phyloP scores from a whole-genome alignment of 2,329 filamentous ascomycete species.

The Alternaria burnsii region DNA sequence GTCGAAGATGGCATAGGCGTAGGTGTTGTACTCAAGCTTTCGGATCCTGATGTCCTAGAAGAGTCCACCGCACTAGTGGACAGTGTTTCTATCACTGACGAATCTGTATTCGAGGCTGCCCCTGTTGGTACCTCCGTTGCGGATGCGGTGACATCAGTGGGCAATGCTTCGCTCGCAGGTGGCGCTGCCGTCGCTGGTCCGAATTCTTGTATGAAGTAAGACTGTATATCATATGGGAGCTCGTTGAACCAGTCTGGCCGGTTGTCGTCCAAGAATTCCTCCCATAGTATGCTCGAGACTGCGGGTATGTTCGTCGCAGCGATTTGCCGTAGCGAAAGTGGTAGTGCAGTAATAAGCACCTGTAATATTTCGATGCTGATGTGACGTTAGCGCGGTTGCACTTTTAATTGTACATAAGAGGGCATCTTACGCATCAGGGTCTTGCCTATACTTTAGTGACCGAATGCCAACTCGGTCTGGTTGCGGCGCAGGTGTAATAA shows the following conservation, averaged over 20 bases:
- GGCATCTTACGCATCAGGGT: conserved; percentile 43
- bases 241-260: conserved; percentile 46
- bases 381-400: conserved; percentile 14
- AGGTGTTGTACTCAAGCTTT: conserved; percentile 1
- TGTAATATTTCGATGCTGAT: conserved; percentile 44
- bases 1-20: conserved; percentile 7
- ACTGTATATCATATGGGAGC: conserved; percentile 45
- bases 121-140: conserved; percentile 6
- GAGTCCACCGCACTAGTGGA: conserved; percentile 13
- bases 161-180: conserved; percentile 12
- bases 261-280: conserved; percentile 45
- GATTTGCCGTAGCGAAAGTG: conserved; percentile 44
- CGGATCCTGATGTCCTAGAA: conserved; percentile 2
- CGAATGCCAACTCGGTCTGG: conserved; percentile 15
- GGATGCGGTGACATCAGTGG: conserved; percentile 12
- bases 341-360: conserved; percentile 47
- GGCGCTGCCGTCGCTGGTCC: conserved; percentile 42
- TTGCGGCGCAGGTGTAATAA: conserved; percentile 42
- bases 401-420: background rate
- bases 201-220: conserved; percentile 45
- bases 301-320: conserved; percentile 49
- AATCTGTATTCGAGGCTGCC: conserved; percentile 9
- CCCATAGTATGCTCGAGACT: conserved; percentile 46
- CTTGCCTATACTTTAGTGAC: conserved; percentile 29
- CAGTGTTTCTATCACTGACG: background rate